Evolutionary conservation across 306 rosid species (phyloP).

Genomic region (Fagus crenata): DNA sequence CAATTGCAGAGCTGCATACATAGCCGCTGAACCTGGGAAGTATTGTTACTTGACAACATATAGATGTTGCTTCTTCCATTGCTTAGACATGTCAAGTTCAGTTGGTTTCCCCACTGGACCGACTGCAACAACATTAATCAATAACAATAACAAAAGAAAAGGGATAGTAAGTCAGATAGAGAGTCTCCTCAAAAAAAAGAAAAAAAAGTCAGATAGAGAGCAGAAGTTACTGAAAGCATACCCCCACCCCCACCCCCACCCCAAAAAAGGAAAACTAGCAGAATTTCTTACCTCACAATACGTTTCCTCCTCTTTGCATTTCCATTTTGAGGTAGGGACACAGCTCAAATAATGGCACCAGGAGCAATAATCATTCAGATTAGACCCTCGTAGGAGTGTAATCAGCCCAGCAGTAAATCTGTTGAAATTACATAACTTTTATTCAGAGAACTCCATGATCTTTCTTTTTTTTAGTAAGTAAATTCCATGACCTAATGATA

Average conservation of each 20-base stretch:
- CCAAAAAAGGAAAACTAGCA: neutral
- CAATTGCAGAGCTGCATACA: conserved; percentile 57
- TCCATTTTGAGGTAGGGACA: conserved; percentile 70
- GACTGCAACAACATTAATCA: conserved; percentile 43
- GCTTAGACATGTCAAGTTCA: conserved; percentile 64
- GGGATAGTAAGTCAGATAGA: neutral
- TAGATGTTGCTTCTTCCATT: conserved; percentile 48
- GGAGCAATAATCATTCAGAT: conserved; percentile 57
- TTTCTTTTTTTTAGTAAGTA: no score
- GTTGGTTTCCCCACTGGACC: conserved; percentile 45
- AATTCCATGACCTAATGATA: neutral
- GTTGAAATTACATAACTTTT: conserved; percentile 32
- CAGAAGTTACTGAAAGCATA: neutral
- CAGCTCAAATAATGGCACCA: conserved; percentile 85
- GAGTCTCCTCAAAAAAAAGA: no score
- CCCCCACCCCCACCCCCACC: no score
- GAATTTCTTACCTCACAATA: conserved; percentile 56
- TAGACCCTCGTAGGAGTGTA: conserved; percentile 52
- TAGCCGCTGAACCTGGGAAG: conserved; percentile 41
- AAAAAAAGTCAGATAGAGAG: no score
- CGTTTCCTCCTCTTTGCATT: conserved; percentile 40
- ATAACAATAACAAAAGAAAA: conserved; percentile 19
- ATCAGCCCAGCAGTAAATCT: conserved; percentile 56
- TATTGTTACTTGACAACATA: conserved; percentile 32
- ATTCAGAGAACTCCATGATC: conserved; percentile 17